Evolutionary conservation across 2,329 filamentous ascomycete genomes (phyloP).

Genomic region (Scopulariopsis brevicaulis): DNA sequence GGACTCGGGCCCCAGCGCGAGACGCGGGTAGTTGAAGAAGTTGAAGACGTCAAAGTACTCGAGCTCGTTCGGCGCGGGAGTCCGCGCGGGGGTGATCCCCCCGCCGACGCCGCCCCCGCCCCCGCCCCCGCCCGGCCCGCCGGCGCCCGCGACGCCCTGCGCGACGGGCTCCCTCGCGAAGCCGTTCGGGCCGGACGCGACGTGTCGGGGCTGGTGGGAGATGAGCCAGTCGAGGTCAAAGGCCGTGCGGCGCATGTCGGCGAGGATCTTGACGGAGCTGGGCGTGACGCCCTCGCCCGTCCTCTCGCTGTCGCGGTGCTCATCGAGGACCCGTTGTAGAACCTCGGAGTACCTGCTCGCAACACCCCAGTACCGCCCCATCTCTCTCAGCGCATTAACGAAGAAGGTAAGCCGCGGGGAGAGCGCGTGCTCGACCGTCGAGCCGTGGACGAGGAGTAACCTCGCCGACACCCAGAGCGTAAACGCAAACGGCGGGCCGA

Average conservation of each 20-base stretch:
- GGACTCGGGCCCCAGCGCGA: conserved; percentile 38
- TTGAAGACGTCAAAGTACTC: conserved; percentile 91
- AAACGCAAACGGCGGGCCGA: conserved; percentile 86
- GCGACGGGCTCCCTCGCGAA: background rate
- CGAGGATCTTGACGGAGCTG: conserved; percentile 73
- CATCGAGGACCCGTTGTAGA: conserved; percentile 72
- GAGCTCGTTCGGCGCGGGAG: conserved; percentile 68
- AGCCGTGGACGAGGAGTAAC: conserved; percentile 78
- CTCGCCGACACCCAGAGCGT: conserved; percentile 86
- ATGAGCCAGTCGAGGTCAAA: conserved; percentile 88
- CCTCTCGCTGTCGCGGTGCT: conserved; percentile 69
- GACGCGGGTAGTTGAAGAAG: conserved; percentile 81
- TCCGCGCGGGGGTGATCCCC: conserved; percentile 49
- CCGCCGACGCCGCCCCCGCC: conserved; percentile 20
- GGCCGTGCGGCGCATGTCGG: conserved; percentile 83
- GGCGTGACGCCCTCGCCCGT: conserved; percentile 67
- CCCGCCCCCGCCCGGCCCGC: background rate
- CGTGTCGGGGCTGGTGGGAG: conserved; percentile 58
- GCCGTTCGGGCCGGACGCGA: background rate
- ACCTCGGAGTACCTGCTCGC: conserved; percentile 72
- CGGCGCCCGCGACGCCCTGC: background rate
- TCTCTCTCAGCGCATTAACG: conserved; percentile 67
- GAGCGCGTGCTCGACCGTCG: conserved; percentile 75
- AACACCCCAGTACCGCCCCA: conserved; percentile 79
- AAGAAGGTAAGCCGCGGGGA: conserved; percentile 72